Base-by-base conservation (phyloP, 2,329 filamentous ascomycete genomes). In the Ophiostoma sp. region DNA sequence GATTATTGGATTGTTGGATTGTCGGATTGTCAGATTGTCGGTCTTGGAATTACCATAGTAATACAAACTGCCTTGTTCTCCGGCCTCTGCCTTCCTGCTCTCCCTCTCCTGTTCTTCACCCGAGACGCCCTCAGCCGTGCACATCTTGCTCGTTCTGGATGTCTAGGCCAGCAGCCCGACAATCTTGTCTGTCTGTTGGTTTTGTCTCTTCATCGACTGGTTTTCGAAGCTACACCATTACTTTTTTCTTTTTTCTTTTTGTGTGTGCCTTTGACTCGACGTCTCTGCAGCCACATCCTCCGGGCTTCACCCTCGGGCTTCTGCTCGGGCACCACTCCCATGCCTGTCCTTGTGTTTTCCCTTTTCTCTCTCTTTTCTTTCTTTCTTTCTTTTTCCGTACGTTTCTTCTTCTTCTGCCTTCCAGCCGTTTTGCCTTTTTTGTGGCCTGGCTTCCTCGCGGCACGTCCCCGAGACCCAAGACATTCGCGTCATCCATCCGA, bases 391-490 rank as follows among this genome's bases (percentile, higher is more conserved):
- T 41, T 15, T 36, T n/a, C n/a, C 27, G 27, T 31, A 1, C 27
- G 27, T 31, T 31, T 1, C 11, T 13, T 41, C 39, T 41, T 41
- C 39, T 11, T 39, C 36, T 39, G 36, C 36, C 7, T 39, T 39
- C 36, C 6, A 39, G 36, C 36, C 36, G 36, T 39, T 39, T 39
- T 1, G 6, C 36, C 6, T 8, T 39, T 11, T 54, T 54, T 54
- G n/a, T 52, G 44, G 17, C 52, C n/a, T n/a, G 20, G 27, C 27
- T 31, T 31, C 27, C 27, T 31, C 27, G 27, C 23, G 52, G 52
- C 52, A 54, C 52, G 15, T 62, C 57, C 57, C 57, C 57, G 57
- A 62, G 52, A 54, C 15, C 13, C 23, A 33, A 62, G 57, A 62
- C 57, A 62, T 20, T 48, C 20, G 44, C 52, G 52, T n/a, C 52